These are phyloP conservation scores for Beta vulgaris DNA, from an alignment of 148 eudicot genomes.

Conservation along the genomic window DNA sequence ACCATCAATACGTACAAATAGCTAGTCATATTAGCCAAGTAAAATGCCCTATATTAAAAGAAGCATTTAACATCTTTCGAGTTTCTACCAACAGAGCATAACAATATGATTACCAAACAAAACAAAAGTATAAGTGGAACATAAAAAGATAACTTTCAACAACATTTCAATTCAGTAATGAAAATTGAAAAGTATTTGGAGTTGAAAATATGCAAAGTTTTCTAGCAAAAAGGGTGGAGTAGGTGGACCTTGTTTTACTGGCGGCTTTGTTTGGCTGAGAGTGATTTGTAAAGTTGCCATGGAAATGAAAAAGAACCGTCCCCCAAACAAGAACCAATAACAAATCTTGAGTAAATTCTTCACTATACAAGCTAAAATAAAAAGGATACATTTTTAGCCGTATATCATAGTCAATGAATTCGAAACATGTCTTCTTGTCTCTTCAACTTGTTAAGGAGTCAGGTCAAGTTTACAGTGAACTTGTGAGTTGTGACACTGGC, in stretches of 20 bases:
- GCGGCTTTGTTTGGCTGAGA: background rate
- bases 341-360: no score
- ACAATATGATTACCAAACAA: no score
- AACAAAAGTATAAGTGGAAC: background rate
- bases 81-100: no score
- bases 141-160: background rate
- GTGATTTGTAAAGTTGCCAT: conserved; percentile 9
- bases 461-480: conserved; percentile 6
- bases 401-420: background rate
- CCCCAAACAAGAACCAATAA: conserved; percentile 2
- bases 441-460: conserved; percentile 8
- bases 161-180: no score
- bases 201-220: background rate
- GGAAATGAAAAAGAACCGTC: conserved; percentile 2
- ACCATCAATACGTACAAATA: no score
- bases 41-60: no score
- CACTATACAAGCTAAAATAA: background rate
- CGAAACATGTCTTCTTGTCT: conserved; percentile 5
- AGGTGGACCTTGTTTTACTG: background rate
- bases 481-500: no score
- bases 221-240: conserved; percentile 1
- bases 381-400: background rate
- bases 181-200: background rate
- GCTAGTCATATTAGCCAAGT: no score
- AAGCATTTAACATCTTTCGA: no score